Percentiles rank a stretch among this genome's conserved stretches.
phyloP scores from a whole-genome alignment of 2,329 filamentous ascomycete genomes.

The Trichocomaceae sp. region DNA sequence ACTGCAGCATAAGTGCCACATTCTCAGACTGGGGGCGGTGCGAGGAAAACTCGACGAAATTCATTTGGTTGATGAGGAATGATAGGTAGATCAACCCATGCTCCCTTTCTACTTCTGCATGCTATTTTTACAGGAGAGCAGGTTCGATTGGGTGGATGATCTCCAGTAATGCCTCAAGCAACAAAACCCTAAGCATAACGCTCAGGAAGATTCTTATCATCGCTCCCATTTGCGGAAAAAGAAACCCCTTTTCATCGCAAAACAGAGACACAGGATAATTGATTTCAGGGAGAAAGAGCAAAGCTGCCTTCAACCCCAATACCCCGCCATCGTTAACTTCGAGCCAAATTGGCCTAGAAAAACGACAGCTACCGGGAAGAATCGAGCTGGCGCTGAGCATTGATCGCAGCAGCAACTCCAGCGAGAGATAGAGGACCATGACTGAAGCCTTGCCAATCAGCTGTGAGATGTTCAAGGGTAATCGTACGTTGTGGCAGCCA shows the following conservation, averaged over 20 bases:
- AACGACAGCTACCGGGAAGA: constrained; percentile 46
- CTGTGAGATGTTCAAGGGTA: constrained; percentile 52
- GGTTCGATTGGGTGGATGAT: constrained; percentile 21
- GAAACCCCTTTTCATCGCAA: constrained; percentile 3
- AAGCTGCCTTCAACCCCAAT: constrained; percentile 65
- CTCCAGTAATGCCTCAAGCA: constrained; percentile 55
- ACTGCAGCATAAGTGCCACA: constrained; percentile 86
- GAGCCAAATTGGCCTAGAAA: constrained; percentile 23
- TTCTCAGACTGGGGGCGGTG: constrained; percentile 71
- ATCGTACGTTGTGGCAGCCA: constrained; percentile 47
- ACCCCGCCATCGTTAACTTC: constrained; percentile 57
- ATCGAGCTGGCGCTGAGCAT: constrained; percentile 68
- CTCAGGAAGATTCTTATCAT: constrained; percentile 49
- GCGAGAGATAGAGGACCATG: constrained; percentile 70
- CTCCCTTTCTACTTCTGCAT: constrained; percentile 19
- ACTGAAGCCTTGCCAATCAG: constrained; percentile 45
- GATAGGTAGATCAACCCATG: constrained; percentile 19
- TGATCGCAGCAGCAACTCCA: constrained; percentile 50
- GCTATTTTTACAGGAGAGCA: constrained; percentile 23
- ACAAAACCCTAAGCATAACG: constrained; percentile 61
- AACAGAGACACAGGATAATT: constrained; percentile 55
- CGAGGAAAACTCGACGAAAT: constrained; percentile 64
- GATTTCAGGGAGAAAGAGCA: constrained; percentile 66
- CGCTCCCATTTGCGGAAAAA: constrained; percentile 21
- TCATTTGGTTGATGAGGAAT: constrained; percentile 70